Evolutionary conservation across 2,329 filamentous ascomycete species (phyloP).

Genomic region (Colletotrichum cuscutae): DNA sequence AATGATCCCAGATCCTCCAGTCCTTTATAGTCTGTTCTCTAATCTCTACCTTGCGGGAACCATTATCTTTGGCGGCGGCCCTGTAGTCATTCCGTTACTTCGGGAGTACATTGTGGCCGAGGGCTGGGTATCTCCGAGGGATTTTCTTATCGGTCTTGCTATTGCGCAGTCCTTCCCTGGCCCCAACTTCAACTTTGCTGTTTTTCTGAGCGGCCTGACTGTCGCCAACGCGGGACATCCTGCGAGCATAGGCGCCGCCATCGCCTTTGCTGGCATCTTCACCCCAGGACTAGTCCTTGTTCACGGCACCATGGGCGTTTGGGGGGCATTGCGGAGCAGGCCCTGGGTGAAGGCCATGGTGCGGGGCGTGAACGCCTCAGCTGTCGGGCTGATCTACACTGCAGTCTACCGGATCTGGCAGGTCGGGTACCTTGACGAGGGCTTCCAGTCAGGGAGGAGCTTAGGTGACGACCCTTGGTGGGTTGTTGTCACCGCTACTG

Average conservation of each 20-base stretch:
- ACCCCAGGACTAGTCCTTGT: conserved; percentile 59
- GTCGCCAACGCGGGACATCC: conserved; percentile 50
- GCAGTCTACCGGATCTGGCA: conserved; percentile 73
- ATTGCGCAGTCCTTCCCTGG: conserved; percentile 76
- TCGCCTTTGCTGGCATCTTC: conserved; percentile 66
- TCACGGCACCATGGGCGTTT: conserved; percentile 65
- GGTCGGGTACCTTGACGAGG: conserved; percentile 66
- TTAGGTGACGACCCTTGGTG: conserved; percentile 71
- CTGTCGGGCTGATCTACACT: conserved; percentile 71
- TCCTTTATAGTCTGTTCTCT: conserved; percentile 71
- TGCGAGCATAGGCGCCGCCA: conserved; percentile 57
- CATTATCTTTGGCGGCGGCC: conserved; percentile 72
- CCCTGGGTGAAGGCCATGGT: conserved; percentile 60
- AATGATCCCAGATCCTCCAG: conserved; percentile 50
- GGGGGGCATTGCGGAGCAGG: conserved; percentile 58
- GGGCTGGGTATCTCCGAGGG: conserved; percentile 75
- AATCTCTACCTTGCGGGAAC: conserved; percentile 81
- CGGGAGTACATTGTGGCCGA: conserved; percentile 72
- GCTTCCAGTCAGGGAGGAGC: conserved; percentile 59
- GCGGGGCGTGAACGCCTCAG: conserved; percentile 67
- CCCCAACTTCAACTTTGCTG: conserved; percentile 58
- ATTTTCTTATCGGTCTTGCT: conserved; percentile 79
- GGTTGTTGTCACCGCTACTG: conserved; percentile 64
- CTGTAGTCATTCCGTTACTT: conserved; percentile 72
- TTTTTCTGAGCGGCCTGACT: conserved; percentile 65